These are phyloP conservation scores for Paraconiothyrium sp. DNA, from an alignment of 2,329 filamentous ascomycete genomes.

Conservation along the genomic window DNA sequence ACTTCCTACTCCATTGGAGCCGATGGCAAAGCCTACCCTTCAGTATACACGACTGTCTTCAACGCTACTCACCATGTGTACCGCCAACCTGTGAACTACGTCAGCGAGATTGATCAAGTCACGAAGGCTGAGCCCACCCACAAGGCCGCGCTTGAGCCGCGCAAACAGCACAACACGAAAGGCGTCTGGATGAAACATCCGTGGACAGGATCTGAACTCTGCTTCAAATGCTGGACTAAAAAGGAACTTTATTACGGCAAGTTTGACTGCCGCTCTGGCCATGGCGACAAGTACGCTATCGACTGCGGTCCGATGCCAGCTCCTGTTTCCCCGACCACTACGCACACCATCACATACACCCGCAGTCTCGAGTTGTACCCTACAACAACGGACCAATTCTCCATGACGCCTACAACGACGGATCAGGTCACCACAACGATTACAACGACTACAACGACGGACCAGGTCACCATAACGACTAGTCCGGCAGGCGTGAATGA, in stretches of 20 bases:
- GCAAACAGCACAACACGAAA: conserved; percentile 16
- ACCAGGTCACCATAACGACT: background rate
- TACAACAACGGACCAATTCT: background rate
- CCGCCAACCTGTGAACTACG: background rate
- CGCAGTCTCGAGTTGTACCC: background rate
- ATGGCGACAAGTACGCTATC: conserved; percentile 2
- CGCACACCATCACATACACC: conserved; percentile 8
- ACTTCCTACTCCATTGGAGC: conserved; percentile 29
- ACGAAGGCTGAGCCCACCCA: conserved; percentile 3
- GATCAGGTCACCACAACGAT: too few relatives aligned
- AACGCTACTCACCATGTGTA: conserved; percentile 4
- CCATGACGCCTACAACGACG: background rate
- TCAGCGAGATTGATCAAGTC: background rate
- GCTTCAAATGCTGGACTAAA: conserved; percentile 38
- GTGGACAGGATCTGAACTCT: conserved; percentile 30
- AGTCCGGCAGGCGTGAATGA: background rate
- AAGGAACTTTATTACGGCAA: conserved; percentile 17
- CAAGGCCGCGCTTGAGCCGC: conserved; percentile 13
- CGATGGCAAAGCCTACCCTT: conserved; percentile 14
- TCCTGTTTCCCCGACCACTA: background rate
- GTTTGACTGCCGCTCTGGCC: conserved; percentile 31
- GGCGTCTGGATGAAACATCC: conserved; percentile 40
- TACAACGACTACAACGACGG: background rate
- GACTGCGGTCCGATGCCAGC: conserved; percentile 19
- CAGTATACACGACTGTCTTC: conserved; percentile 11